These are phyloP conservation scores for Plectosphaerella plurivora DNA, from an alignment of 2,329 filamentous ascomycete species.

Conservation along the genomic window DNA sequence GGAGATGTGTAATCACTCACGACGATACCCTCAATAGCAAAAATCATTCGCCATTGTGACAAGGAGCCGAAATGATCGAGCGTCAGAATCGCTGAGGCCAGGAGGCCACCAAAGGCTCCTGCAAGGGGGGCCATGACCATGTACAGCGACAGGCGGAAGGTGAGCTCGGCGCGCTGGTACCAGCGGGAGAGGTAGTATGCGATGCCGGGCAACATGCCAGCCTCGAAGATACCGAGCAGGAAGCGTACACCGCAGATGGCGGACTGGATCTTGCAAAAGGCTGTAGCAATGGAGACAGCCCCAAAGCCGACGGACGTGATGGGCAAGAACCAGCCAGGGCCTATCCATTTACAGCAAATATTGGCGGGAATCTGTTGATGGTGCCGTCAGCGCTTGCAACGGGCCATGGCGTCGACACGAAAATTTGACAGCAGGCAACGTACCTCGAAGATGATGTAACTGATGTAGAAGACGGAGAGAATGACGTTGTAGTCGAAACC, in stretches of 20 bases:
- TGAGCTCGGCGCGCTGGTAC: constrained; percentile 66
- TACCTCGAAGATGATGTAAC: constrained; percentile 64
- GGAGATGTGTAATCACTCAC: neutral
- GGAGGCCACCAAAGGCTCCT: constrained; percentile 65
- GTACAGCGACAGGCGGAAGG: constrained; percentile 64
- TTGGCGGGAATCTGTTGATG: constrained; percentile 54
- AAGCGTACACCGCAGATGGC: constrained; percentile 59
- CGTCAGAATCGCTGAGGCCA: constrained; percentile 60
- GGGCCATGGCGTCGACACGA: no score
- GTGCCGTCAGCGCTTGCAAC: neutral
- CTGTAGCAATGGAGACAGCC: constrained; percentile 58
- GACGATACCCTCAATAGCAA: constrained; percentile 65
- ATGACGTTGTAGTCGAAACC: constrained; percentile 67
- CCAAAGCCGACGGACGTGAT: constrained; percentile 59
- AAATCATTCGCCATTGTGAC: constrained; percentile 63
- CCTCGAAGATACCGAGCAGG: constrained; percentile 64
- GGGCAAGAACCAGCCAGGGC: constrained; percentile 69
- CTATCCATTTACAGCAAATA: constrained; percentile 65
- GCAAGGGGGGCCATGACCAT: constrained; percentile 68
- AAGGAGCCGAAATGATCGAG: constrained; percentile 55
- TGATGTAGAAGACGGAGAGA: constrained; percentile 66
- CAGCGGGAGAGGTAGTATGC: constrained; percentile 70
- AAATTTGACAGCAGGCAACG: neutral
- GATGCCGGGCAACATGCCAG: constrained; percentile 69
- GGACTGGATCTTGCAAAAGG: constrained; percentile 54